Evolutionary conservation across 2,329 filamentous ascomycete species (phyloP), one percentile per base, ranked within the genome.

Genomic region (Emmonsiellopsis sp.): DNA sequence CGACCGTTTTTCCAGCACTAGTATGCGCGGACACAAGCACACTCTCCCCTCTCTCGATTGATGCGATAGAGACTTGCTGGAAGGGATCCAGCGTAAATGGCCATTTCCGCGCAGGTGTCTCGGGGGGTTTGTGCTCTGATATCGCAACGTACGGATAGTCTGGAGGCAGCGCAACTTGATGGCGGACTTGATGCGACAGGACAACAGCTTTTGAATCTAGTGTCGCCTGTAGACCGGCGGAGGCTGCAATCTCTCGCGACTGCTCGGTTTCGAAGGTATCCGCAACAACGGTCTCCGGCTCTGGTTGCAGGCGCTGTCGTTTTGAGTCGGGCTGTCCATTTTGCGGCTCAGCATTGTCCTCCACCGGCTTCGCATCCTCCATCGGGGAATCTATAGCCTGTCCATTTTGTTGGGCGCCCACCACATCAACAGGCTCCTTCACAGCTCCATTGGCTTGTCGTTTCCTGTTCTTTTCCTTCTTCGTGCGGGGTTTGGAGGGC

Each of bases 21-120:
- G 93, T 98, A 73, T 98, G 93, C 51, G 93, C 93, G 13, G 94
- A 97, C 2, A 98, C 93, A 49, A 98, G 75, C 0, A 98, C 89
- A 75, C 91, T 97, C 76, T 98, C 93, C 53, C 92, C 91, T 59
- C 93, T 82, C 74, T 98, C 87, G 58, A 98, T 98, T 1, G 92
- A 96, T 7, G 89, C 85, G 57, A 98, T 90, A 0, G 93, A 90
- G 50, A 97, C 81, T 65, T 92, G 89, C 73, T 98, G 93, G 79
- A 98, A 98, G 50, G 93, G 93, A 76, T 98, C 93, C 55, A 98
- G 84, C 54, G 88, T 88, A 75, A 98, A 98, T 8, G 84, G 81
- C 78, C 87, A 98, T 35, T 78, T 83, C 58, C 88, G 82, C 16
- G 93, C 93, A 1, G 93, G 93, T 58, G 87, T 83, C 54, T 85